Percentiles rank a stretch among this genome's conserved stretches.
These are phyloP conservation scores for Candida argentea DNA, from an alignment of 805 yeast genomes.

Conservation along the genomic window DNA sequence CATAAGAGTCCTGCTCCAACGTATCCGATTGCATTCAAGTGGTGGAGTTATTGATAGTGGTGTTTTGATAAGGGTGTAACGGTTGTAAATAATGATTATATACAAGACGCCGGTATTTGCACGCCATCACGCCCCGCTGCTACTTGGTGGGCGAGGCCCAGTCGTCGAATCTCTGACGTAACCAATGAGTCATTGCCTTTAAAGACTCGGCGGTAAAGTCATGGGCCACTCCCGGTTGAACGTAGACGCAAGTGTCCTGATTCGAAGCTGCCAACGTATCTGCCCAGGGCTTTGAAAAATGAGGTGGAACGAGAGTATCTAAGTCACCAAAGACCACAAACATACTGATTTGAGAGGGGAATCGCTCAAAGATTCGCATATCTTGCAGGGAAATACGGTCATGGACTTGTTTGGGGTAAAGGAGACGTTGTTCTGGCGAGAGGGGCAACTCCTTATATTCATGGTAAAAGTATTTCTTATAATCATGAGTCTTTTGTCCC, in stretches of 20 bases:
- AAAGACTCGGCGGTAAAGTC: constrained; percentile 26
- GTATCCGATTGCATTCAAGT: too few relatives aligned
- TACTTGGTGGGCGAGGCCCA: too few relatives aligned
- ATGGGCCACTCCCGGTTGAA: constrained; percentile 24
- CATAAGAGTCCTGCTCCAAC: too few relatives aligned
- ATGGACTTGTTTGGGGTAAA: constrained; percentile 24
- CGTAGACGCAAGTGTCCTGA: constrained; percentile 13
- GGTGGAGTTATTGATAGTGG: too few relatives aligned
- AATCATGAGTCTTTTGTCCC: constrained; percentile 9
- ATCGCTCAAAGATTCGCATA: constrained; percentile 19
- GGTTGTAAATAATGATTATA: too few relatives aligned
- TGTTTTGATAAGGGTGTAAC: too few relatives aligned
- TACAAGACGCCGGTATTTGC: too few relatives aligned
- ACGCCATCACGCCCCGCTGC: too few relatives aligned
- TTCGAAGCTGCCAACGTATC: constrained; percentile 19
- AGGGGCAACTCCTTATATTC: constrained; percentile 25
- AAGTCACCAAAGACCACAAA: constrained; percentile 28
- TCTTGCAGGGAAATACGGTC: constrained; percentile 19
- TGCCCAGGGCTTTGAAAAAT: constrained; percentile 21
- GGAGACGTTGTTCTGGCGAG: constrained; percentile 13
- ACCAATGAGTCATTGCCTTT: constrained; percentile 21
- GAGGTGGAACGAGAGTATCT: constrained; percentile 28
- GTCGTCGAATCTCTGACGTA: too few relatives aligned
- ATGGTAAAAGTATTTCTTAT: constrained; percentile 21
- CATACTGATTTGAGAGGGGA: constrained; percentile 21